A percentile compares a stretch with the other conserved stretches of the same genome.
Conservation (phyloP, 768 basidiomycete species). For the Guyanaporus albipodus region DNA sequence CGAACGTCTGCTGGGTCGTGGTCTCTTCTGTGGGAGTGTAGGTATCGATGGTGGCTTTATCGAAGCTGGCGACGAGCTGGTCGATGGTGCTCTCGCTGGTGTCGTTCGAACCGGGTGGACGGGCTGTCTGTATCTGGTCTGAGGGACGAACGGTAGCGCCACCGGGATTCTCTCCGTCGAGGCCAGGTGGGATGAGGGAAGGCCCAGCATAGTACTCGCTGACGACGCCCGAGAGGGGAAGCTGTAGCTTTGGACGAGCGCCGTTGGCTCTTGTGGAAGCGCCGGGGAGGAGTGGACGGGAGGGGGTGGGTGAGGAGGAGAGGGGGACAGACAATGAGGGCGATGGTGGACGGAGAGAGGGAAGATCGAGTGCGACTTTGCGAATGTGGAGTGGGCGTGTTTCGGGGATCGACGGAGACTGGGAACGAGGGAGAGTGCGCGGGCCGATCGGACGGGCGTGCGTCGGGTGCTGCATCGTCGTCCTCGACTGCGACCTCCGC, state of each 20-base stretch:
- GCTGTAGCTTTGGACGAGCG: slow-evolving; percentile 33
- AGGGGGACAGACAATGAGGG: slow-evolving; percentile 24
- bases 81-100: slow-evolving; percentile 34
- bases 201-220: slow-evolving; percentile 33
- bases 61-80: slow-evolving; percentile 33
- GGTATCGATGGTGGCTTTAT: slow-evolving; percentile 28
- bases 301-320: slow-evolving; percentile 32
- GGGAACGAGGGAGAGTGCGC: slow-evolving; percentile 39
- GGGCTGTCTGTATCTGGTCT: slow-evolving; percentile 33
- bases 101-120: slow-evolving; percentile 24
- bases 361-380: slow-evolving; percentile 31
- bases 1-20: slow-evolving; percentile 21
- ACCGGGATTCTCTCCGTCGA: slow-evolving; percentile 36
- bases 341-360: slow-evolving; percentile 28
- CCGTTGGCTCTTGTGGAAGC: slow-evolving; percentile 26
- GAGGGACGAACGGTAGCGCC: slow-evolving; percentile 42
- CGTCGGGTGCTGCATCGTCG: slow-evolving; percentile 26
- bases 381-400: slow-evolving; percentile 41
- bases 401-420: slow-evolving; percentile 40
- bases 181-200: slow-evolving; percentile 31
- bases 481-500: no score
- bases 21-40: slow-evolving; percentile 37
- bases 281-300: slow-evolving; percentile 32
- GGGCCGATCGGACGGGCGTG: slow-evolving; percentile 50
- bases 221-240: slow-evolving; percentile 29